Percentiles rank a stretch among this genome's conserved stretches.
phyloP scores from a whole-genome alignment of 2,329 filamentous ascomycete species.

The Exophiala sp. region DNA sequence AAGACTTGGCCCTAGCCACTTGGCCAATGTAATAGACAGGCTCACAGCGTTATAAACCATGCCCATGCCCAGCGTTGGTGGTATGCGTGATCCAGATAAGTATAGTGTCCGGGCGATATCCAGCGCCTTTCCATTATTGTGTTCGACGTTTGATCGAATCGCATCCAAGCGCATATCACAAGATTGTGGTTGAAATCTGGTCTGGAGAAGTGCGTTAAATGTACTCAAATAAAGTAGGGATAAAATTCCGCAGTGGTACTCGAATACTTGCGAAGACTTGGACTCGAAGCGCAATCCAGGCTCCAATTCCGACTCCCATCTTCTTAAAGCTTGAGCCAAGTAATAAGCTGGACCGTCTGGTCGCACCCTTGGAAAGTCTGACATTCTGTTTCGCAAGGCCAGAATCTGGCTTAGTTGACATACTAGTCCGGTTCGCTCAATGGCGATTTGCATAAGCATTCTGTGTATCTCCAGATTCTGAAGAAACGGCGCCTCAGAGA shows the following conservation, averaged over 20 bases:
- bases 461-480: not conserved
- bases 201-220: not conserved
- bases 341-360: not conserved
- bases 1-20: not conserved
- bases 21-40: not conserved
- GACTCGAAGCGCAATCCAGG: not conserved
- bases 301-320: not conserved
- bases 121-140: not conserved
- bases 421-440: not conserved
- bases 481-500: not conserved
- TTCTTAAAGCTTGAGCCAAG: not conserved
- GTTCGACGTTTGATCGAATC: not conserved
- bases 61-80: slow-evolving; percentile 2
- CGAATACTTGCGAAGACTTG: not conserved
- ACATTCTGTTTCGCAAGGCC: too few relatives aligned
- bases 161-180: not conserved
- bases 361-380: too few relatives aligned
- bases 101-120: not conserved
- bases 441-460: not conserved
- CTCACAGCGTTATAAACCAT: slow-evolving; percentile 3
- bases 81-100: not conserved
- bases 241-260: not conserved
- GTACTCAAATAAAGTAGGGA: slow-evolving; percentile 1
- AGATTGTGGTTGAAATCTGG: not conserved
- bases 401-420: not conserved